Evolutionary conservation across 2,329 filamentous ascomycete genomes (phyloP), one percentile per base, ranked within the genome.

Genomic region (Alternaria gansuensis): DNA sequence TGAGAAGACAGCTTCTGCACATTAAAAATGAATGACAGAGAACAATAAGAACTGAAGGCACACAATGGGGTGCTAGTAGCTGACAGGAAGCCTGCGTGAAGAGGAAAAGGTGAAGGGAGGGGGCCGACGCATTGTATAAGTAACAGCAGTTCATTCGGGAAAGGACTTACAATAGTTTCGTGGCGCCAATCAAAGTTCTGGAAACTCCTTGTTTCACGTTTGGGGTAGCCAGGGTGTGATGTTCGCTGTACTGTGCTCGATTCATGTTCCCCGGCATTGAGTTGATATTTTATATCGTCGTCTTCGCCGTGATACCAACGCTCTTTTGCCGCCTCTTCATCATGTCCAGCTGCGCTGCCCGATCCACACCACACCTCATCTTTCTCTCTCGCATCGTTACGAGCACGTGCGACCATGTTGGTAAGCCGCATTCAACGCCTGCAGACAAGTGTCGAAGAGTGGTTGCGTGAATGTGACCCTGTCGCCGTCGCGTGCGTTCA

Each of bases 151-250:
- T 52, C 57, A 65, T 58, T 60, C 50, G 60, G 54, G 52, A 60
- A 64, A 61, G 51, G 37, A 76, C 74, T 73, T 63, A 77, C 74
- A 66, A 63, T 68, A 66, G 63, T 54, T 61, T 61, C 51, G 63
- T 56, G 50, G 59, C 66, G 68, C 72, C 71, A 75, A 73, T 74
- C 61, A 65, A 51, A 60, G 65, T 69, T 69, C 64, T 59, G 60
- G 62, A 66, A 64, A 54, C 64, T 66, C 64, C 69, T 64, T 75
- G 75, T 77, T 77, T 77, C 75, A 76, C 64, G 70, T 72, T 73
- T 67, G 43, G 64, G 64, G 61, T 73, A 61, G 67, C 60, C 63
- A 59, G 63, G 54, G 64, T 65, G 59, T 63, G 60, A 60, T 70
- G 66, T 66, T 74, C 63, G 71, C 63, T 74, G 62, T 72, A 63